Evolutionary conservation across 345 rosid genomes (phyloP).

Genomic region (Zanthoxylum bungeanum): DNA sequence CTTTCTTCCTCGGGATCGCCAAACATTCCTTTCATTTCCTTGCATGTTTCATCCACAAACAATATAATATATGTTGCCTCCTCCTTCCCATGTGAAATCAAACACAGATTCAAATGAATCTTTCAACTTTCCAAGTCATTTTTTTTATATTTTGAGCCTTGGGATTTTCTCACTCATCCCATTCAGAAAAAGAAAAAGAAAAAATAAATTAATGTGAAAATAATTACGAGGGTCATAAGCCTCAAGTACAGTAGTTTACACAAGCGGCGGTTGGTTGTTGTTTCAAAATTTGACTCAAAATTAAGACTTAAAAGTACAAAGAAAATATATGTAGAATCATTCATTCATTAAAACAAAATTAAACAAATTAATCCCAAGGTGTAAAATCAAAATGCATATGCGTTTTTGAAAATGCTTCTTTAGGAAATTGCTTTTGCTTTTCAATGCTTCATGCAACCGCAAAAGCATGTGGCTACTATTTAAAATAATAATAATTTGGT

Average conservation of each 20-base stretch:
- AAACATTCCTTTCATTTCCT: conserved; percentile 30
- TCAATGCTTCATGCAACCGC: not conserved
- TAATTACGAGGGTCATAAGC: no score
- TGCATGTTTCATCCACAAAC: conserved; percentile 21
- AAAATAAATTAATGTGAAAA: no score
- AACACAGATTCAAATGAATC: not conserved
- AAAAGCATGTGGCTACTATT: not conserved
- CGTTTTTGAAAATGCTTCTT: not conserved
- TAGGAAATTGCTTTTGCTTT: not conserved
- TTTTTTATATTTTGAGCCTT: not conserved
- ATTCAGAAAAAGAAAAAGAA: no score
- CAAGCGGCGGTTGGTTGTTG: no score
- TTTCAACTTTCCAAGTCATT: conserved; percentile 11
- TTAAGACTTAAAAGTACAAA: no score
- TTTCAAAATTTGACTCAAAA: no score
- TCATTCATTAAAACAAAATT: no score
- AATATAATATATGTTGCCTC: no score
- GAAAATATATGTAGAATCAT: no score
- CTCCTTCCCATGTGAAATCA: conserved; percentile 8
- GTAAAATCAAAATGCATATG: not conserved
- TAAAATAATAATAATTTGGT: not conserved
- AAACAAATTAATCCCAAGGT: not conserved
- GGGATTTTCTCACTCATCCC: not conserved
- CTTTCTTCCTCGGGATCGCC: conserved; percentile 42
- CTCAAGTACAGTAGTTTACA: no score